phyloP scores from a whole-genome alignment of 1,284 basidiomycete genomes.

The Tilletia indica region DNA sequence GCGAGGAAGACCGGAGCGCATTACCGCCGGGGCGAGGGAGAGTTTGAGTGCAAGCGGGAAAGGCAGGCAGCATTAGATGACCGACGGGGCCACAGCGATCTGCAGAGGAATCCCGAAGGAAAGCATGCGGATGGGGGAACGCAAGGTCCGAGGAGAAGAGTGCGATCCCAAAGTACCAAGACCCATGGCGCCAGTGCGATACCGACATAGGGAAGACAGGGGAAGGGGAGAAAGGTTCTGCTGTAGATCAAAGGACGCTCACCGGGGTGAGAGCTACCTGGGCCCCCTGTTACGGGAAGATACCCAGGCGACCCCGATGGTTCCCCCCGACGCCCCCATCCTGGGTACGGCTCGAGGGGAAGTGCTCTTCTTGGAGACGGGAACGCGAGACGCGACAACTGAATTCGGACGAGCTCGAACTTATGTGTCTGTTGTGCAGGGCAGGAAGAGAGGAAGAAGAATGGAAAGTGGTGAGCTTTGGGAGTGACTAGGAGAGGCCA shows the following conservation, averaged over 20 bases:
- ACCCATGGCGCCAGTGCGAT: too few species aligned
- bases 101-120: too few species aligned
- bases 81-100: too few species aligned
- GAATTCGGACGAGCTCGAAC: constrained; percentile 13
- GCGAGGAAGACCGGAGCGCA: not conserved
- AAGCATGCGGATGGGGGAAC: too few species aligned
- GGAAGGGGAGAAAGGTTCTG: constrained; percentile 10
- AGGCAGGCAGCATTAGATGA: too few species aligned
- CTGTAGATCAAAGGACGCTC: constrained; percentile 12
- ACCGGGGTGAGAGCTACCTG: constrained; percentile 18
- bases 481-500: not conserved
- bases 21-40: too few species aligned
- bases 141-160: too few species aligned
- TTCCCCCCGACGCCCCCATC: constrained; percentile 2
- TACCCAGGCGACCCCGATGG: constrained; percentile 9
- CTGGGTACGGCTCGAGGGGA: not conserved
- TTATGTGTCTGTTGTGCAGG: not conserved
- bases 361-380: constrained; percentile 16
- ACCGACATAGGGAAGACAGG: not conserved
- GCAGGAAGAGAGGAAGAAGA: not conserved
- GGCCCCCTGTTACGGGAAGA: not conserved
- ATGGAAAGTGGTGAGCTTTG: not conserved
- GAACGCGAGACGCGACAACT: constrained; percentile 16
- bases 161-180: too few species aligned
- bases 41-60: too few species aligned